Evolutionary conservation across 192 early-diverging fungal genomes (phyloP).

Genomic region (Linnemannia zychae): DNA sequence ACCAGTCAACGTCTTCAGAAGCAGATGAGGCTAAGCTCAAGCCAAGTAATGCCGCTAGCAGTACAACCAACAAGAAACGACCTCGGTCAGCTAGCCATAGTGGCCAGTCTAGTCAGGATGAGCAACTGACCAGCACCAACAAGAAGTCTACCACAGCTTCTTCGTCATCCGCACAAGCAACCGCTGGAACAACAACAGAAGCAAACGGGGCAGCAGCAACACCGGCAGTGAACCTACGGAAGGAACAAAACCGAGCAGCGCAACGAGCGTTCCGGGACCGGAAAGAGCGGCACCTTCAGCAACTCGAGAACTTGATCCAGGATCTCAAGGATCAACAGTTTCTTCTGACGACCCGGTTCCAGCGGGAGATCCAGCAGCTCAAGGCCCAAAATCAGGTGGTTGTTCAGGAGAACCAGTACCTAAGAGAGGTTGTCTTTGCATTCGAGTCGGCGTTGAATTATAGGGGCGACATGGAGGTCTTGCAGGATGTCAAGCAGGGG

Average conservation of each 20-base stretch:
- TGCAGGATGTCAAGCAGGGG: conserved; percentile 42
- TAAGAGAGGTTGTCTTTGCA: conserved; percentile 57
- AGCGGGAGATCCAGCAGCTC: conserved; percentile 47
- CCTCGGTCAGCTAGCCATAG: neutral
- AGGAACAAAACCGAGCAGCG: conserved; percentile 89
- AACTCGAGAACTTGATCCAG: conserved; percentile 80
- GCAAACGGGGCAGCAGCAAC: neutral
- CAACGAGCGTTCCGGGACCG: conserved; percentile 92
- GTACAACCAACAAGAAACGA: neutral
- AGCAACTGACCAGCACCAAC: neutral
- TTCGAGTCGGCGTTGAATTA: conserved; percentile 55
- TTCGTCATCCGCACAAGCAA: neutral
- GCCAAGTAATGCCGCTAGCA: neutral
- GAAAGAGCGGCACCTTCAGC: conserved; percentile 80
- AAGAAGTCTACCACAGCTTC: neutral
- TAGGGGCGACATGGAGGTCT: conserved; percentile 12
- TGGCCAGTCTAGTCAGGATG: neutral
- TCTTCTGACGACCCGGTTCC: conserved; percentile 41
- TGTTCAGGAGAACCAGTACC: conserved; percentile 57
- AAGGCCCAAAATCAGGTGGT: conserved; percentile 36
- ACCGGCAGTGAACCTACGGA: conserved; percentile 40
- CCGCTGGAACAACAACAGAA: neutral
- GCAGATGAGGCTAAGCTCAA: neutral
- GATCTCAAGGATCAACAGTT: conserved; percentile 72
- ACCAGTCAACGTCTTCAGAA: neutral